phyloP scores from a whole-genome alignment of 768 basidiomycete species.

The Tricholoma sp. region DNA sequence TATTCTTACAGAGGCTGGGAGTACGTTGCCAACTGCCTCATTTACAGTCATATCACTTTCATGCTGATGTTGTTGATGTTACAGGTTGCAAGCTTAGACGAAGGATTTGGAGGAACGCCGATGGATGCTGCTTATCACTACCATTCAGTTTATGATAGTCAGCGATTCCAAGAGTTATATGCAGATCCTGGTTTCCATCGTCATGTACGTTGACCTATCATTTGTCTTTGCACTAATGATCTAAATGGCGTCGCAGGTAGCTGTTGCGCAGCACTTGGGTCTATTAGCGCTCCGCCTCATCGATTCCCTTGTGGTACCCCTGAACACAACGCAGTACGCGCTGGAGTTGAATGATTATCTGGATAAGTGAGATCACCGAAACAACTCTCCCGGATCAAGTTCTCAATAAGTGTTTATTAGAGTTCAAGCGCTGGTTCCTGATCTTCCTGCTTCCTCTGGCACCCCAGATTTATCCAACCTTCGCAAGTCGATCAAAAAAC shows the following conservation, averaged over 20 bases:
- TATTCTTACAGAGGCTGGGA: constrained; percentile 78
- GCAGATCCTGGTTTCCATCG: constrained; percentile 73
- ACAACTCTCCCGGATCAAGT: neutral
- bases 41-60: neutral
- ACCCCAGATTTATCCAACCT: constrained; percentile 38
- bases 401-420: constrained; percentile 22
- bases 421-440: constrained; percentile 43
- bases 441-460: constrained; percentile 10
- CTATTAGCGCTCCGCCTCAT: constrained; percentile 56
- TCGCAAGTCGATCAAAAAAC: constrained; percentile 37
- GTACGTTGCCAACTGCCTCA: constrained; percentile 19
- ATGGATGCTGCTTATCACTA: constrained; percentile 73
- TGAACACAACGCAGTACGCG: constrained; percentile 77
- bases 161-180: constrained; percentile 68
- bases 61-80: neutral
- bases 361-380: constrained; percentile 37
- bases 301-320: constrained; percentile 60
- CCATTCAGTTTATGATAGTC: constrained; percentile 69
- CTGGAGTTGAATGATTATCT: constrained; percentile 61
- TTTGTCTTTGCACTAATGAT: neutral
- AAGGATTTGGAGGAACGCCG: constrained; percentile 35
- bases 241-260: constrained; percentile 35
- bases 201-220: constrained; percentile 43
- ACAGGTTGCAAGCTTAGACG: constrained; percentile 39
- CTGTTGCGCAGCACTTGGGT: constrained; percentile 64